phyloP scores from a whole-genome alignment of 768 basidiomycete species.

The Collybia sp. region DNA sequence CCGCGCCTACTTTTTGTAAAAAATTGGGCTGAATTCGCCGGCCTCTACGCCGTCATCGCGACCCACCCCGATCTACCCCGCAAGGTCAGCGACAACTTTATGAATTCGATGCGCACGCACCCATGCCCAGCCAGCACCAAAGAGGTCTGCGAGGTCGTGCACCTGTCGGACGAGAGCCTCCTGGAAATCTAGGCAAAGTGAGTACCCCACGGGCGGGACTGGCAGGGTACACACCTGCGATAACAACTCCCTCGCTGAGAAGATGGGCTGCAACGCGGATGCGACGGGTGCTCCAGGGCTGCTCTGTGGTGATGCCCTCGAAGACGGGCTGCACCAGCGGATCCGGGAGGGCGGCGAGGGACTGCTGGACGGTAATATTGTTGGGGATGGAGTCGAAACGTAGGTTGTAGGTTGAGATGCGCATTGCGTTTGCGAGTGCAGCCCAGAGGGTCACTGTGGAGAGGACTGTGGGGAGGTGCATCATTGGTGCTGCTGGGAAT shows the following conservation, averaged over 20 bases:
- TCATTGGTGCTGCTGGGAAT: no score
- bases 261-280: conserved; percentile 44
- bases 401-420: conserved; percentile 46
- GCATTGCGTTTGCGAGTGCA: conserved; percentile 14
- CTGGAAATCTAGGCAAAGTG: conserved; percentile 35
- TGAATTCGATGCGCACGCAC: conserved; percentile 20
- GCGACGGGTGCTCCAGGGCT: conserved; percentile 50
- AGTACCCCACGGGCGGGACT: background rate
- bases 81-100: background rate
- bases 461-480: no score
- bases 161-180: conserved; percentile 56
- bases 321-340: conserved; percentile 31
- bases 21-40: conserved; percentile 63
- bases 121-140: conserved; percentile 52
- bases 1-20: conserved; percentile 40
- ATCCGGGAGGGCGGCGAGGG: conserved; percentile 36
- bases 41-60: conserved; percentile 50
- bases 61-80: conserved; percentile 49
- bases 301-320: conserved; percentile 30
- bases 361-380: conserved; percentile 41
- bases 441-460: background rate
- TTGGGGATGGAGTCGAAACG: conserved; percentile 52
- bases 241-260: conserved; percentile 29
- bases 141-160: conserved; percentile 44
- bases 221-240: conserved; percentile 28